phyloP scores from a whole-genome alignment of 192 early-diverging fungal genomes.

The Physocladia obscura region DNA sequence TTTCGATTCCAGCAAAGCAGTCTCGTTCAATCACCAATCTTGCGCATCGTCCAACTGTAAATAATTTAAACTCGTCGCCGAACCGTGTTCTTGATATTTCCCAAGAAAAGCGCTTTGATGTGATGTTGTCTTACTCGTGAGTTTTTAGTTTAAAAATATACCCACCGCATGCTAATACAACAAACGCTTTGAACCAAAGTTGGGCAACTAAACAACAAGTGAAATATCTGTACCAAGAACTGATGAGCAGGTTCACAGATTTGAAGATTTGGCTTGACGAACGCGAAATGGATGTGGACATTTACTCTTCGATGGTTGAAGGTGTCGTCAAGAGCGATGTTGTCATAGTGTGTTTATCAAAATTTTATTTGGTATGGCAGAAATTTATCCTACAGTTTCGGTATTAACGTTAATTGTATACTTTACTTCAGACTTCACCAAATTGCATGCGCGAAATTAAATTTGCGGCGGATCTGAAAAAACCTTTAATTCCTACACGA shows the following conservation, averaged over 20 bases:
- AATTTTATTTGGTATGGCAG: not conserved
- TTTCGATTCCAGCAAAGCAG: not conserved
- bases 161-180: not conserved
- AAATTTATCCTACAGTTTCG: not conserved
- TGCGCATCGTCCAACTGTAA: not conserved
- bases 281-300: conserved; percentile 16
- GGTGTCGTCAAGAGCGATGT: conserved; percentile 4
- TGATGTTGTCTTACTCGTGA: conserved; percentile 13
- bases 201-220: conserved; percentile 7
- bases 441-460: conserved; percentile 21
- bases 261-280: conserved; percentile 20
- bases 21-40: not conserved
- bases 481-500: conserved; percentile 12
- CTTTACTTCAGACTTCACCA: not conserved
- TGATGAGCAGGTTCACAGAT: not conserved
- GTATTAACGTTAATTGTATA: not conserved
- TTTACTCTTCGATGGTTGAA: conserved; percentile 18
- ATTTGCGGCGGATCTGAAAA: conserved; percentile 15
- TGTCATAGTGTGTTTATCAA: conserved; percentile 17
- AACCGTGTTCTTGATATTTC: not conserved
- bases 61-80: too few relatives aligned
- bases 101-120: not conserved
- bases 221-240: not conserved
- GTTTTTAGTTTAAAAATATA: not conserved
- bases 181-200: not conserved